Evolutionary conservation across 2,329 filamentous ascomycete species (phyloP).

Genomic region (Pseudogymnoascus sp.): DNA sequence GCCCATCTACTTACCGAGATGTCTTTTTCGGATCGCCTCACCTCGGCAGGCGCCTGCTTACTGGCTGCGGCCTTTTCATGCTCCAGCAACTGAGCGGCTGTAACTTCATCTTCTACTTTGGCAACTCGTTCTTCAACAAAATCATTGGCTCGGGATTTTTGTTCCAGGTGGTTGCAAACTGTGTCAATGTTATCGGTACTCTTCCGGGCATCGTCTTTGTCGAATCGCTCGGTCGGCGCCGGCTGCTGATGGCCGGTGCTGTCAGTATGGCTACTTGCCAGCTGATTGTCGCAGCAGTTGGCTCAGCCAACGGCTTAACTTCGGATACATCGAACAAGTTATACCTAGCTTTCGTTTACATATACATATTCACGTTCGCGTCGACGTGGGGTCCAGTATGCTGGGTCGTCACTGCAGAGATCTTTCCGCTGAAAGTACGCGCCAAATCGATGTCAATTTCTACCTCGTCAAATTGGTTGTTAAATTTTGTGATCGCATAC

Average conservation of each 20-base stretch:
- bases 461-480: constrained; percentile 68
- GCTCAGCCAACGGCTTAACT: constrained; percentile 33
- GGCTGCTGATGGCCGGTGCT: constrained; percentile 64
- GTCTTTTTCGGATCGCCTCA: constrained; percentile 54
- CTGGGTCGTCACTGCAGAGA: constrained; percentile 68
- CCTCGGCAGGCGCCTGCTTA: constrained; percentile 61
- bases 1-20: constrained; percentile 51
- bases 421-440: constrained; percentile 61
- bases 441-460: constrained; percentile 69
- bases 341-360: constrained; percentile 54
- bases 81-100: constrained; percentile 71
- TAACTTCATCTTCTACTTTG: constrained; percentile 74
- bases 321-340: constrained; percentile 44
- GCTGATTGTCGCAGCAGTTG: constrained; percentile 57
- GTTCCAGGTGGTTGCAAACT: constrained; percentile 65
- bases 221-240: constrained; percentile 68
- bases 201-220: constrained; percentile 67
- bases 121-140: constrained; percentile 62
- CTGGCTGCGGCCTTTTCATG: constrained; percentile 66
- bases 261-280: constrained; percentile 65
- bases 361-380: constrained; percentile 76
- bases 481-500: constrained; percentile 76
- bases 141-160: constrained; percentile 55
- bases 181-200: constrained; percentile 73
- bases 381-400: constrained; percentile 68